phyloP scores from a whole-genome alignment of 169 alveolate genomes.

The Plasmodium knowlesi region DNA sequence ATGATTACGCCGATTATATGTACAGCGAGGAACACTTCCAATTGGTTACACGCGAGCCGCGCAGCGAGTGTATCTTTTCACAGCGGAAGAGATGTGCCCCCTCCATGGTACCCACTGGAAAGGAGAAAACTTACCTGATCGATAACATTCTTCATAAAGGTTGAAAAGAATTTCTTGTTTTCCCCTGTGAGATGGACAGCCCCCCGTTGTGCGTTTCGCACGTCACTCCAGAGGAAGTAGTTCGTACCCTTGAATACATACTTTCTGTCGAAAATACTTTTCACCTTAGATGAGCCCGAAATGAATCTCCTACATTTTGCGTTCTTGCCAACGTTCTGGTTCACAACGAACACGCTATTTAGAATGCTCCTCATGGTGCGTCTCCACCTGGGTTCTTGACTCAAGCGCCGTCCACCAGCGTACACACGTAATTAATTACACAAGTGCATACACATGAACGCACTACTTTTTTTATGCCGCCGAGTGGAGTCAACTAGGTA shows the following conservation, averaged over 20 bases:
- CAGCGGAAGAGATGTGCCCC: too few relatives aligned
- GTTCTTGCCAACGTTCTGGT: slow-evolving; percentile 17
- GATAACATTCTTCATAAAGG: slow-evolving; percentile 83
- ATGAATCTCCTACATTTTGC: slow-evolving; percentile 28
- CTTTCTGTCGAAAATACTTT: neutral
- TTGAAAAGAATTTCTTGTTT: slow-evolving; percentile 67
- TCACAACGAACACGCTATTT: slow-evolving; percentile 21
- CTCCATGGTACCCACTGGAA: neutral
- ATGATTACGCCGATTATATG: too few relatives aligned
- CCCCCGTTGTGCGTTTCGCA: neutral
- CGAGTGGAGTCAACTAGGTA: neutral
- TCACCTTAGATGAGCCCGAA: slow-evolving; percentile 14
- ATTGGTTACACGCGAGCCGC: neutral
- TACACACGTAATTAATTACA: neutral
- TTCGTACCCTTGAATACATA: neutral
- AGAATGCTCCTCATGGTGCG: slow-evolving; percentile 47
- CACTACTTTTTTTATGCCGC: neutral
- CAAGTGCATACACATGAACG: slow-evolving; percentile 2
- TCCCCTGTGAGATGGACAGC: neutral
- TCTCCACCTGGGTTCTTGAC: neutral
- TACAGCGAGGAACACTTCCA: neutral
- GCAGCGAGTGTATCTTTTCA: too few relatives aligned
- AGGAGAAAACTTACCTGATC: slow-evolving; percentile 69
- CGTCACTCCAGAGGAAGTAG: neutral
- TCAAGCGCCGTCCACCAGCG: neutral